Base-by-base conservation (phyloP, 208 protist species). In the Porcisia deanei region DNA sequence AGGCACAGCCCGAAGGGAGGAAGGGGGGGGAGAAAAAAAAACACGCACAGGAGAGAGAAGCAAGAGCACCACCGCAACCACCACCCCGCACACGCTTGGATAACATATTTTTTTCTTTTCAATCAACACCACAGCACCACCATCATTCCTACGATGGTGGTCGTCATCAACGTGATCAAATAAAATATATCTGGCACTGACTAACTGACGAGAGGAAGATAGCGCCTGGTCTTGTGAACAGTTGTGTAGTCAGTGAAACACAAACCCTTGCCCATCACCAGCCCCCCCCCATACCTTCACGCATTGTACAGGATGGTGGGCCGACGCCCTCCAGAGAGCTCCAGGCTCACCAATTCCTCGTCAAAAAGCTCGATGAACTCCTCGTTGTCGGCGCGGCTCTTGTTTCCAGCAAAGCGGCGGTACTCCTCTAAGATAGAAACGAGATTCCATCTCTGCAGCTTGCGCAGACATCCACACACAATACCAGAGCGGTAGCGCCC, bases 301-400 rank as follows among this genome's bases (percentile, higher is more conserved):
- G 59, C 20, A 49, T 80, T 73, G 64, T 95, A 97, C 20, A 97
- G 68, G 34, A 97, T 94, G 22, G 86, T 93, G 57, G 93, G 91
- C 8, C 79, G 83, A 2, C 86, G 82, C 1, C 88, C 89, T 43
- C 80, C 82, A 3, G 71, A 59, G 57, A 91, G 70, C 72, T 93
- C 85, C 14, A 99, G 52, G 58, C 79, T 97, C 16, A 99, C 97
- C 9, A 99, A 84, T 67, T 99, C 99, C 18, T 94, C 98, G 81
- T 99, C 98, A 75, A 99, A 99, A n/a, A 99, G 87, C 85, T 99
- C 98, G 71, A 99, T 99, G 84, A 99, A 99, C 88, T 99, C 98
- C 85, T 99, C 99, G 83, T 99, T 99, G 60, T 99, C 92, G 1
- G 98, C 84, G 10, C 98, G 89, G 39, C 94, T 98, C 79, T 92